phyloP scores from a whole-genome alignment of 768 basidiomycete genomes.

The Amanita polypyramis region DNA sequence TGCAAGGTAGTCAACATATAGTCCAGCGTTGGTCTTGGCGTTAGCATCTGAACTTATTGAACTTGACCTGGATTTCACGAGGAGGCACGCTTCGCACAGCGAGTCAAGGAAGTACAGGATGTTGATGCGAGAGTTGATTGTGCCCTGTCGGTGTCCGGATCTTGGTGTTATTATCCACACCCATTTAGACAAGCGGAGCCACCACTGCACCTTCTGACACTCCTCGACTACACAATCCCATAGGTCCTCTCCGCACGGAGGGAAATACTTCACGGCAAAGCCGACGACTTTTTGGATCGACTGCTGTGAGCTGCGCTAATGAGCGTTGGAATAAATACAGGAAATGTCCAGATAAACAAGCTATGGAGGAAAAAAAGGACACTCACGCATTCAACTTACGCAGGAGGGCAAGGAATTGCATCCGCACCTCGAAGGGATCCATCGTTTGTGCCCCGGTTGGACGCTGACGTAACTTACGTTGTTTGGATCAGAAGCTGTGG shows the following conservation, averaged over 20 bases:
- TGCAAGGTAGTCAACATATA: constrained; percentile 70
- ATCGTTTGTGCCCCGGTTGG: constrained; percentile 17
- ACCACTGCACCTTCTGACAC: constrained; percentile 61
- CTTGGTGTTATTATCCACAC: background rate
- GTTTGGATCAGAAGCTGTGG: background rate
- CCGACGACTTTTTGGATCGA: constrained; percentile 84
- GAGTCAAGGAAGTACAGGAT: constrained; percentile 87
- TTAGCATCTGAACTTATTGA: constrained; percentile 23
- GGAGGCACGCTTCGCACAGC: constrained; percentile 68
- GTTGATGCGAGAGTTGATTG: constrained; percentile 88
- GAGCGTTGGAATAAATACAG: constrained; percentile 12
- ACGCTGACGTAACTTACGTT: background rate
- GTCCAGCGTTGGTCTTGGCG: constrained; percentile 25
- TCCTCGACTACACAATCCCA: constrained; percentile 93
- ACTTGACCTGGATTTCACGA: constrained; percentile 49
- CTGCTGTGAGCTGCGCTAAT: constrained; percentile 54
- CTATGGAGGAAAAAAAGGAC: background rate
- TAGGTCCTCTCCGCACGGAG: constrained; percentile 80
- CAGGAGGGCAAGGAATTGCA: constrained; percentile 59
- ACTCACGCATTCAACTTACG: constrained; percentile 58
- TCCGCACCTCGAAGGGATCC: constrained; percentile 66
- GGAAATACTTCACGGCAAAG: constrained; percentile 77
- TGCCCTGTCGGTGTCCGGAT: constrained; percentile 38
- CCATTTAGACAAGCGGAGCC: background rate
- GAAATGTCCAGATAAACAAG: constrained; percentile 13